A percentile compares a stretch with the other conserved stretches of the same genome.
These are phyloP conservation scores for Eucalyptus curtisii DNA, from an alignment of 345 rosid genomes.

Conservation along the genomic window DNA sequence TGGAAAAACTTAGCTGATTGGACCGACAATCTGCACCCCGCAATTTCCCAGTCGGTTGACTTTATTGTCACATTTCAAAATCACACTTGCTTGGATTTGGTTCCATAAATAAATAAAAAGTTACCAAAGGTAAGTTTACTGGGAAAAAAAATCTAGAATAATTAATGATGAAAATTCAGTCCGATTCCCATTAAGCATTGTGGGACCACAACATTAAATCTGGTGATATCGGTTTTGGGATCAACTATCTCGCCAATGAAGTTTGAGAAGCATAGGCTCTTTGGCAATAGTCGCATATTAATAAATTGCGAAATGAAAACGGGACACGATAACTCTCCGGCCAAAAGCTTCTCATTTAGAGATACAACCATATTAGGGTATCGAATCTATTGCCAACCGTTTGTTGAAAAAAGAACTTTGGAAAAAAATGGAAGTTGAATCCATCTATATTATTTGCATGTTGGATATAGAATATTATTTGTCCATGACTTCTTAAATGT, in stretches of 20 bases:
- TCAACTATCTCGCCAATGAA: neutral
- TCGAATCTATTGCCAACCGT: neutral
- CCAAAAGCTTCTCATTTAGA: neutral
- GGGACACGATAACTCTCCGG: rapidly evolving
- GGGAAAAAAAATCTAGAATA: neutral
- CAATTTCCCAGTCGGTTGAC: no score
- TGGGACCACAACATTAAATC: no score
- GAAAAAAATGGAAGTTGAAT: neutral
- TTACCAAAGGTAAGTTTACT: neutral
- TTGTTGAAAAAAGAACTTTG: neutral
- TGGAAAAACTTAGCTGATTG: no score
- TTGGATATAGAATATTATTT: neutral
- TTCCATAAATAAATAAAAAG: neutral
- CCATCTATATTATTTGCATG: neutral
- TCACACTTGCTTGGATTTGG: neutral
- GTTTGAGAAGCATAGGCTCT: neutral
- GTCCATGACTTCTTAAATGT: neutral
- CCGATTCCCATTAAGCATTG: neutral
- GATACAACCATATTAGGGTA: no score
- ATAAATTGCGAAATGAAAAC: no score
- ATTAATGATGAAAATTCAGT: neutral
- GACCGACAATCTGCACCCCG: no score
- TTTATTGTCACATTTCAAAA: neutral
- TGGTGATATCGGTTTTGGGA: neutral
- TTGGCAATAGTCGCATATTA: neutral